Conservation (phyloP, 495 filamentous ascomycete genomes). For the Recurvomyces mirabilis region DNA sequence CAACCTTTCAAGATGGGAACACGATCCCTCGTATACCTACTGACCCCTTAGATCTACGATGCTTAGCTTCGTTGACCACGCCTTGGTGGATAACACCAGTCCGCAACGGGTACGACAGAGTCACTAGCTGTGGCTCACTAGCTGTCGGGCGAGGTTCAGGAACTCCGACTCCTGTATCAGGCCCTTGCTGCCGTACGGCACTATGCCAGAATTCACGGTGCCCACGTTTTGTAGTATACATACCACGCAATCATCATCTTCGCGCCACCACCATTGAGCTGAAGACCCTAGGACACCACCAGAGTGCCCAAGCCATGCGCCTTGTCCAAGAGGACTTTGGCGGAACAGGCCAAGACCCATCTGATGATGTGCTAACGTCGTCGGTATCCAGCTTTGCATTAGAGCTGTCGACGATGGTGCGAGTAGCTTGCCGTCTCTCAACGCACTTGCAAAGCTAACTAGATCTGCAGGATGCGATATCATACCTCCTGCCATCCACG, state of each 20-base stretch:
- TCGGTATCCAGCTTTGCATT: background rate
- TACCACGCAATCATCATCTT: conserved; percentile 1
- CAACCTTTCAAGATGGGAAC: no score
- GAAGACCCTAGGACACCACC: background rate
- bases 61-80: no score
- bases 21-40: no score
- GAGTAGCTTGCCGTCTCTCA: background rate
- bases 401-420: background rate
- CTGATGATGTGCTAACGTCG: background rate
- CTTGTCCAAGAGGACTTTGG: background rate
- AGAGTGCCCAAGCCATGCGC: background rate
- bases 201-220: background rate
- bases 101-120: no score
- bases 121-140: no score
- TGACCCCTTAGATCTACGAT: no score
- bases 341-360: background rate
- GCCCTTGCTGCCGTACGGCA: no score
- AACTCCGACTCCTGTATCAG: background rate
- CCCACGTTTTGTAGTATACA: background rate
- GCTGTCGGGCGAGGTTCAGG: background rate
- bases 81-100: no score
- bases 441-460: background rate
- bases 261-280: background rate
- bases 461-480: background rate
- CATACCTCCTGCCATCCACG: background rate